Base-by-base conservation (phyloP, 2,329 filamentous ascomycete species). In the Fusarium bactridioides region DNA sequence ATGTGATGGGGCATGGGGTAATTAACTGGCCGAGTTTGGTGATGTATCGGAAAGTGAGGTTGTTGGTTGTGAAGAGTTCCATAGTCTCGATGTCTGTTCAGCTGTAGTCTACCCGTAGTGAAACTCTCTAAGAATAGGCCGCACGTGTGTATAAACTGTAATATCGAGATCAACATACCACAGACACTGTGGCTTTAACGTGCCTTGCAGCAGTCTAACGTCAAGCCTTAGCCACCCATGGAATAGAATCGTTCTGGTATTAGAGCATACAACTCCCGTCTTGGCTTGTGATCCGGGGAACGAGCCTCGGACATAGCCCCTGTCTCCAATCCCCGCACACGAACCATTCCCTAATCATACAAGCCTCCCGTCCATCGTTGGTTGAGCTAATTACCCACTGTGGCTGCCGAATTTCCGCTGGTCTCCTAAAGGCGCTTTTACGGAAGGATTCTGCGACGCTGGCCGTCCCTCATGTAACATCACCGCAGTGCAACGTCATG, bases 271-370 rank as follows among this genome's bases (percentile, higher is more conserved):
- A 50, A 37, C 38, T 25, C 19, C 27, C 19, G 57, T 51, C 66
- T 72, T 70, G 61, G 70, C 70, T 73, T 71, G 70, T 73, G 70
- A 73, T 69, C 41, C n/a, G 59, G 65, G 50, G 60, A 44, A 48
- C n/a, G 50, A 63, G 62, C 71, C 71, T 73, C 71, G 71, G 71
- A 60, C 44, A 72, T 60, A 59, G 56, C 53, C 71, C 71, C 59
- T 72, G 69, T 65, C 56, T 10, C 33, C 33, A 21, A 69, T 51
- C 70, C 67, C 70, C 62, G 64, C 71, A 73, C 58, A 44, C 27
- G n/a, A 48, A 51, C 60, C 53, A 51, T 51, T 11, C 55, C 60
- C 19, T 29, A 59, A 44, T 45, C 33, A 53, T 60, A 68, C 59
- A 74, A 73, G 71, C 67, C 71, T 74, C 64, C 33, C 44, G 23